A percentile compares a stretch with the other conserved stretches of the same genome.
Conservation (phyloP, 2,329 filamentous ascomycete genomes). For the Penicillium sumatraense region DNA sequence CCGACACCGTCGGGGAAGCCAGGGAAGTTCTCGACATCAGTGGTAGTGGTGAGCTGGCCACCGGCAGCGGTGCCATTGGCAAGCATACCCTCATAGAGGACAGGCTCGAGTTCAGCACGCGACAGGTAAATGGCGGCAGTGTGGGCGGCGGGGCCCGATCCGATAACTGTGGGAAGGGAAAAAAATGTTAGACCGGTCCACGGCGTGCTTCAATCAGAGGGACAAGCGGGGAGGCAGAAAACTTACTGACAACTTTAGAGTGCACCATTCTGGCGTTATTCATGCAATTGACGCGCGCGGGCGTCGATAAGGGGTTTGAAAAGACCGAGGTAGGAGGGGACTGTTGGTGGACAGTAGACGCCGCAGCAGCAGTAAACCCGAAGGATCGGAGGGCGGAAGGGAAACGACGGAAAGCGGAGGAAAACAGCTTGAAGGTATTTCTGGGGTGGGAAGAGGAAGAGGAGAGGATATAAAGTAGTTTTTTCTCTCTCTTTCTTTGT, state of each 20-base stretch:
- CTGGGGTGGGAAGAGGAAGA: constrained; percentile 18
- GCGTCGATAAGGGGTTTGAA: constrained; percentile 41
- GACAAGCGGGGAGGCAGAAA: neutral
- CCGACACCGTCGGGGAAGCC: constrained; percentile 90
- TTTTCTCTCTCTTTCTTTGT: too few relatives aligned
- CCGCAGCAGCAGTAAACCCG: constrained; percentile 73
- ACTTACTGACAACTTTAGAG: constrained; percentile 86
- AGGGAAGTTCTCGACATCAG: constrained; percentile 97
- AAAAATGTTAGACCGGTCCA: constrained; percentile 19
- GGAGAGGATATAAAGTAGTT: constrained; percentile 10
- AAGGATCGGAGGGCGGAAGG: constrained; percentile 70
- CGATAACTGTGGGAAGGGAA: constrained; percentile 66
- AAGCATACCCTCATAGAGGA: constrained; percentile 97
- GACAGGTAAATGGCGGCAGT: constrained; percentile 96
- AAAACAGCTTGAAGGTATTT: constrained; percentile 84
- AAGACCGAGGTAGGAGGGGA: constrained; percentile 44
- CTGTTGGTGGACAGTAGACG: constrained; percentile 69
- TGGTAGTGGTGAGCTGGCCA: constrained; percentile 96
- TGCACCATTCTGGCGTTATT: constrained; percentile 71
- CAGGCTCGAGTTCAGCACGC: constrained; percentile 90
- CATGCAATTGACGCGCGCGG: constrained; percentile 46
- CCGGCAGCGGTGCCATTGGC: constrained; percentile 95
- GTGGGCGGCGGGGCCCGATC: constrained; percentile 96
- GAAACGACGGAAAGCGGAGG: constrained; percentile 74
- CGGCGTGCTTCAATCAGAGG: neutral